Percentiles rank a stretch among this genome's conserved stretches.
Conservation (phyloP, 2,329 filamentous ascomycete genomes). For the Diplodia scrobiculata region DNA sequence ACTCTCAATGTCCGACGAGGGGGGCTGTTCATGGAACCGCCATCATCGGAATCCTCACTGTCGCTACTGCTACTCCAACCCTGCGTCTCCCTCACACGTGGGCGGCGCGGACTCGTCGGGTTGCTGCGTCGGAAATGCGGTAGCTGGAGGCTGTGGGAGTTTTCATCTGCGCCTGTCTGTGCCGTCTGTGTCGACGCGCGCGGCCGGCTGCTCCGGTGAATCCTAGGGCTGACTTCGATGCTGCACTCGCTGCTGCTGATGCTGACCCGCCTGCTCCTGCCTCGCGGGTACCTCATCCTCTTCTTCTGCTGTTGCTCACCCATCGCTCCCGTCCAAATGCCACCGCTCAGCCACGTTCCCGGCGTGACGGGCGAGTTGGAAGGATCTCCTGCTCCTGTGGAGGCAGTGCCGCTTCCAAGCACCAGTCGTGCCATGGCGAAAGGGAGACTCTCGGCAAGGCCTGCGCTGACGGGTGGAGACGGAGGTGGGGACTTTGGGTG, state of each 20-base stretch:
- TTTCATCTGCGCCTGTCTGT: not conserved
- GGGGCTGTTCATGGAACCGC: not conserved
- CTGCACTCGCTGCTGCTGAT: not conserved
- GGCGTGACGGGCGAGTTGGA: conserved; percentile 19
- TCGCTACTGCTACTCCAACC: conserved; percentile 5
- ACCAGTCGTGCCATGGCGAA: not conserved
- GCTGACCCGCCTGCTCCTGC: not conserved
- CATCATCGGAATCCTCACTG: not conserved
- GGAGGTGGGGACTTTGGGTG: conserved; percentile 18
- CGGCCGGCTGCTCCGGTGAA: not conserved
- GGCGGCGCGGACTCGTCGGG: conserved; percentile 1
- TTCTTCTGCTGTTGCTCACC: not conserved
- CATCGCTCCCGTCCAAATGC: not conserved
- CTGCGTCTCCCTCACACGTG: conserved; percentile 4
- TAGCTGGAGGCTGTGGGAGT: not conserved
- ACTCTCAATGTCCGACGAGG: not conserved
- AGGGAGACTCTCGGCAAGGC: conserved; percentile 3
- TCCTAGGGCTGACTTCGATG: not conserved
- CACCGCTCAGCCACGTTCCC: not conserved
- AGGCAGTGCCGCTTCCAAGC: not conserved
- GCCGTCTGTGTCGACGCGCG: conserved; percentile 1
- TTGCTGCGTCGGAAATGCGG: conserved; percentile 1
- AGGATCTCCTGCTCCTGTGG: not conserved
- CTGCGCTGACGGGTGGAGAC: conserved; percentile 13
- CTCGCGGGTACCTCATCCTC: not conserved